Percentiles rank a stretch among this genome's conserved stretches.
Evolutionary conservation across 2,329 filamentous ascomycete species (phyloP).

Genomic region (Pseudocercospora macadamiae): DNA sequence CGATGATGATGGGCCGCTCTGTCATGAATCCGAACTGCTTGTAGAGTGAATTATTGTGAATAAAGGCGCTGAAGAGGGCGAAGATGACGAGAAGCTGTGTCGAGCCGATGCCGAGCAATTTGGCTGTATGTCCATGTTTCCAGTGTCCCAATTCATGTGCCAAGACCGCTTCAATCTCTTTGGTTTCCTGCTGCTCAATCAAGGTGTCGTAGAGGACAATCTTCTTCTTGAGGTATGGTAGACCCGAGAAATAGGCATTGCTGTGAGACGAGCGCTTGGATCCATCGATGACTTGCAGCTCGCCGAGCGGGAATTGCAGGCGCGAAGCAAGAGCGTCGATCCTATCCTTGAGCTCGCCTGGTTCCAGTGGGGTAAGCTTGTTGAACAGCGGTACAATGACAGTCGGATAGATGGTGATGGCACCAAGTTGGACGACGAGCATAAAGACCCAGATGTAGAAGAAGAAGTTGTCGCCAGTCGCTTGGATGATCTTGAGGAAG

Average conservation of each 20-base stretch:
- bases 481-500: slow-evolving; percentile 91
- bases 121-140: slow-evolving; percentile 93
- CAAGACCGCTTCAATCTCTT: slow-evolving; percentile 92
- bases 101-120: slow-evolving; percentile 78
- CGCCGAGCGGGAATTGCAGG: slow-evolving; percentile 87
- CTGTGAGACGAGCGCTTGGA: slow-evolving; percentile 86
- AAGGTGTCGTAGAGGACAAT: slow-evolving; percentile 99
- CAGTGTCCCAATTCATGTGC: slow-evolving; percentile 97
- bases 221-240: slow-evolving; percentile 99
- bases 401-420: slow-evolving; percentile 95
- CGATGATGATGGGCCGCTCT: slow-evolving; percentile 89
- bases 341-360: slow-evolving; percentile 82
- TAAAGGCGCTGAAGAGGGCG: slow-evolving; percentile 92
- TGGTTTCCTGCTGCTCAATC: slow-evolving; percentile 88
- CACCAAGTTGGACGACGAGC: slow-evolving; percentile 85
- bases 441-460: slow-evolving; percentile 97
- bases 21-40: slow-evolving; percentile 84
- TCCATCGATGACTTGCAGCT: slow-evolving; percentile 92
- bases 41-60: slow-evolving; percentile 92
- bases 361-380: slow-evolving; percentile 89
- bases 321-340: slow-evolving; percentile 82
- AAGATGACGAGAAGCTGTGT: slow-evolving; percentile 97
- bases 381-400: slow-evolving; percentile 96
- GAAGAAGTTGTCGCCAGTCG: slow-evolving; percentile 93
- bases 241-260: slow-evolving; percentile 94